phyloP scores from a whole-genome alignment of 2,329 filamentous ascomycete species.

The Didymellaceae sp. region DNA sequence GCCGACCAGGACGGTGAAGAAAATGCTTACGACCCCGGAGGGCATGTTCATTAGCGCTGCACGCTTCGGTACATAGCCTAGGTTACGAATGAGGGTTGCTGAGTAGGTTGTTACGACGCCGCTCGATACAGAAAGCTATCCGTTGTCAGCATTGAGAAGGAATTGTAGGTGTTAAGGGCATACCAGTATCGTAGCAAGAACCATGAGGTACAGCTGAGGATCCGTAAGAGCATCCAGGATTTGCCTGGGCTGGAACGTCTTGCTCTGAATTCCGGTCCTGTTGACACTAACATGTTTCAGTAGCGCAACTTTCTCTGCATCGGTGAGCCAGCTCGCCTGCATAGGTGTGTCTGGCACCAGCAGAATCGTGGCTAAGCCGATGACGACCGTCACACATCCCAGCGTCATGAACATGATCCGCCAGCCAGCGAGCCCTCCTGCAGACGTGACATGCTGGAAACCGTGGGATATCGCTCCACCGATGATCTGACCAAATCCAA shows the following conservation, averaged over 20 bases:
- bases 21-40: conserved; percentile 24
- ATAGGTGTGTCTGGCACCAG: conserved; percentile 51
- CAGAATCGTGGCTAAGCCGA: conserved; percentile 35
- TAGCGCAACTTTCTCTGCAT: conserved; percentile 52
- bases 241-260: conserved; percentile 69
- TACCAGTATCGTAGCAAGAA: conserved; percentile 20
- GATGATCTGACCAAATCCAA: conserved; percentile 24
- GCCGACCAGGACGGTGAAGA: conserved; percentile 22
- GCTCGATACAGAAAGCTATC: conserved; percentile 20
- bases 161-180: background rate
- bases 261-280: conserved; percentile 73
- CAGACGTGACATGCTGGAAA: conserved; percentile 29
- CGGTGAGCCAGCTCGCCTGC: conserved; percentile 47
- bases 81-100: conserved; percentile 27
- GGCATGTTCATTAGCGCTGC: conserved; percentile 32
- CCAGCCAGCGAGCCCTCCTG: conserved; percentile 18
- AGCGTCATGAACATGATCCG: conserved; percentile 31
- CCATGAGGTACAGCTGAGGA: conserved; percentile 59
- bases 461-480: conserved; percentile 26
- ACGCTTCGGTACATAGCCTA: conserved; percentile 25
- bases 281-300: conserved; percentile 74
- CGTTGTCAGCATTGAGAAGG: background rate
- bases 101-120: conserved; percentile 30
- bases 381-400: conserved; percentile 19
- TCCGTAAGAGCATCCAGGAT: conserved; percentile 62